These are phyloP conservation scores for Irpex sp. DNA, from an alignment of 1,284 basidiomycete genomes.

Conservation along the genomic window DNA sequence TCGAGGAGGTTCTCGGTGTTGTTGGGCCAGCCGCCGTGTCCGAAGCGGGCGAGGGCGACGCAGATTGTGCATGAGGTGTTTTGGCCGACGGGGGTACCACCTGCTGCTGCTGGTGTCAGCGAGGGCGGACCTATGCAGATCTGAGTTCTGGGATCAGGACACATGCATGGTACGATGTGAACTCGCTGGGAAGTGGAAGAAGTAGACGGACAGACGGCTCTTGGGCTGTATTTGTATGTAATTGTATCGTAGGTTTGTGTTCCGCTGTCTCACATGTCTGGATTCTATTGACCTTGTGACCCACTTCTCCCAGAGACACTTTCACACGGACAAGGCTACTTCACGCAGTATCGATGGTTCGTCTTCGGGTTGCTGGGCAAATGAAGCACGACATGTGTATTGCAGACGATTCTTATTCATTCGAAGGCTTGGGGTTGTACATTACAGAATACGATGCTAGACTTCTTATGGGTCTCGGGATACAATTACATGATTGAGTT, in stretches of 20 bases:
- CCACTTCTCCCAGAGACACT: not conserved
- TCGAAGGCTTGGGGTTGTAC: not conserved
- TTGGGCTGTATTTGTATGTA: not conserved
- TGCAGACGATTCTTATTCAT: not conserved
- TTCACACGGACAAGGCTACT: not conserved
- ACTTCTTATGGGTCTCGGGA: not conserved
- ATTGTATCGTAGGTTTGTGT: not conserved
- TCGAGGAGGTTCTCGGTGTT: not conserved
- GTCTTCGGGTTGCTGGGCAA: not conserved
- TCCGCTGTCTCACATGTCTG: not conserved
- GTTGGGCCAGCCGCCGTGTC: constrained; percentile 1
- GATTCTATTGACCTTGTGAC: not conserved
- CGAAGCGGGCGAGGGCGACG: constrained; percentile 3
- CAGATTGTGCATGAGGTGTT: constrained; percentile 6
- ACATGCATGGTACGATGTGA: not conserved
- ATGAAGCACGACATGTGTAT: not conserved
- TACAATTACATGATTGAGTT: not conserved
- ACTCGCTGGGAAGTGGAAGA: not conserved
- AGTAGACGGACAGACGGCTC: not conserved
- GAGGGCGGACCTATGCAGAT: not conserved
- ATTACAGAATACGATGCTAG: not conserved
- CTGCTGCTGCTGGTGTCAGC: not conserved
- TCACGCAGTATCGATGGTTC: not conserved
- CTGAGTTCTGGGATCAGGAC: not conserved
- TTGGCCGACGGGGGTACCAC: not conserved